Base-by-base conservation (phyloP, 2,329 filamentous ascomycete species). In the Hypocreales sp. region DNA sequence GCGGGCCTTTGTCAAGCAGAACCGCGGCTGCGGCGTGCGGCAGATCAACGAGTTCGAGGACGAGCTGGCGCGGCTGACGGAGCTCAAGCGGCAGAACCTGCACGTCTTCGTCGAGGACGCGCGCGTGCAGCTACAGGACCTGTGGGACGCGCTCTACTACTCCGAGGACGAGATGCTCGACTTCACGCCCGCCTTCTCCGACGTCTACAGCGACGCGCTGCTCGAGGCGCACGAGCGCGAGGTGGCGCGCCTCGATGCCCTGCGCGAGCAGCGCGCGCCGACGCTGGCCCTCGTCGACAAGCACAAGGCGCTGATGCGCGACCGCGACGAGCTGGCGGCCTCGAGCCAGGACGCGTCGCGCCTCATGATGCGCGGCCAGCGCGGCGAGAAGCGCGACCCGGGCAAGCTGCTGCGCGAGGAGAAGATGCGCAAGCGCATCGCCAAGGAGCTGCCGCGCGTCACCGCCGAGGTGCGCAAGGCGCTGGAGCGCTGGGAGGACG, bases 101-200 rank as follows among this genome's bases (percentile, higher is more conserved):
- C 86, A 94, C 47, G 56, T 95, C 5, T 98, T 98, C 44, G 83
- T 98, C 8, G 90, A 95, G 49, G 90, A 98, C 56, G 79, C 87
- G 13, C 72, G 92, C 22, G 80, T 74, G 55, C 82, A 81, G 47
- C 66, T 98, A 8, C 87, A 95, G 51, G 86, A 92, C 45, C 70
- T 98, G 1, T 98, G 92, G 90, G 90, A 98, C 47, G 65, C 72
- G 1, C 60, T 98, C 2, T 95, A 90, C 58, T 86, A 92, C 46
- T 93, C 82, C 0, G 90, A 98, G 48, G 90, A 98, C 44, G 90
- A 98, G 56, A 95, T 95, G 86, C 71, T 95, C 31, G 86, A 94
- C 40, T 98, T 98, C 41, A 90, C 86, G 0, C 90, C 92, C 1
- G 90, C 86, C 22, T 95, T 95, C 49, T 92, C 84, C 8, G 90